Evolutionary conservation across 257 asterid genomes (phyloP), one percentile per base, ranked within the genome.

Genomic region (Solanum lycopersicoides): DNA sequence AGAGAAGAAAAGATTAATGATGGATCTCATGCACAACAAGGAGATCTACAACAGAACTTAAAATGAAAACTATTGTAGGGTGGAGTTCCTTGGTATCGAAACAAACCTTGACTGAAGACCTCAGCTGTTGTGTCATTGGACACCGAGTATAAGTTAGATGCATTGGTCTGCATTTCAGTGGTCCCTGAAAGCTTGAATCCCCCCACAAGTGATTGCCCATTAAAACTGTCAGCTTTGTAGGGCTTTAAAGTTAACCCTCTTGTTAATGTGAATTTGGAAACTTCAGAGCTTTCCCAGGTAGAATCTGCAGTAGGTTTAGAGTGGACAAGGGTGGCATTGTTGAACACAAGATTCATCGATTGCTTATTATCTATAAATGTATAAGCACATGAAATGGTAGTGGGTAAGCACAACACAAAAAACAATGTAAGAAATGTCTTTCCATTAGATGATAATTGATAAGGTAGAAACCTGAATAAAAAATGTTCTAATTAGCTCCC

Each of bases 251-350:
- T 83, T 89, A 86, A 89, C 72, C 88, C 94, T 89, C 90, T 93
- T 34, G 96, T 93, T 6, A 93, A 82, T 35, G 98, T 93, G 92
- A 95, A 96, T 94, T 92, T 93, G 88, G 96, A 91, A 90, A 86
- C 72, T 87, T 87, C 41, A 44, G 91, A 80, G 89, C 87, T 90
- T 69, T 91, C 92, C 95, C 92, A 91, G 68, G 89, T 76, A 32
- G 91, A 60, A 88, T 89, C 89, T 82, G 89, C 91, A 89, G 92
- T 71, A 89, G 86, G 83, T 90, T 88, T 87, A 34, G 90, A 86
- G 88, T 88, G 89, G 72, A 90, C 37, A 73, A 76, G 85, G 75
- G 92, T 92, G 82, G 69, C 77, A 84, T 90, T 90, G 91, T 93
- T 93, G 92, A 93, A 80, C 86, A 92, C 88, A 90, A 92, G 92